phyloP scores from a whole-genome alignment of 2,329 filamentous ascomycete species.

The Orbilia quercus region DNA sequence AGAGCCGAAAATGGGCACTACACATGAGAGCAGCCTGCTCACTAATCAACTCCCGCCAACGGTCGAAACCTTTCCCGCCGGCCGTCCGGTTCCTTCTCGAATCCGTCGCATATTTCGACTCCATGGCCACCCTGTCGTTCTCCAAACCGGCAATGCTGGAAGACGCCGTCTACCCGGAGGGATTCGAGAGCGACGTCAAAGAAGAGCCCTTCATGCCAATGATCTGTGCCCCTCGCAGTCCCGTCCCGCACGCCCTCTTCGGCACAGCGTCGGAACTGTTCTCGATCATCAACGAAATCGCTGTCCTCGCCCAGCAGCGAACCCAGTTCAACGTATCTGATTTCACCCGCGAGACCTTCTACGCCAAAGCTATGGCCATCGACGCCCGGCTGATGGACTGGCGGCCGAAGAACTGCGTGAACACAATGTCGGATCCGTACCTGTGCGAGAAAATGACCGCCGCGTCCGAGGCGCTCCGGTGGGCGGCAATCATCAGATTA shows the following conservation, averaged over 20 bases:
- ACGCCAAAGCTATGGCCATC: constrained; percentile 47
- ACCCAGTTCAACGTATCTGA: constrained; percentile 23
- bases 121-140: constrained; percentile 56
- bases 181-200: constrained; percentile 32
- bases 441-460: constrained; percentile 55
- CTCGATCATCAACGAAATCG: constrained; percentile 57
- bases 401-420: constrained; percentile 46
- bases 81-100: constrained; percentile 56
- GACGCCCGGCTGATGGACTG: constrained; percentile 52
- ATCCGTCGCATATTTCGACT: constrained; percentile 56
- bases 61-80: constrained; percentile 49
- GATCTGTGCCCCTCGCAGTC: constrained; percentile 48
- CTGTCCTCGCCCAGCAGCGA: constrained; percentile 52
- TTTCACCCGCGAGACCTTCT: constrained; percentile 35
- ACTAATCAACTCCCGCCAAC: constrained; percentile 50
- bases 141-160: constrained; percentile 56
- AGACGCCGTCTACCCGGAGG: constrained; percentile 51
- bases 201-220: constrained; percentile 43
- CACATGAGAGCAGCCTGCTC: constrained; percentile 55
- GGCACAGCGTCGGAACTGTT: constrained; percentile 55
- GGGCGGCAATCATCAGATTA: constrained; percentile 56
- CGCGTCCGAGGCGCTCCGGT: constrained; percentile 52
- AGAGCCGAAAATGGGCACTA: constrained; percentile 51
- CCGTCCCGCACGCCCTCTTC: constrained; percentile 55
- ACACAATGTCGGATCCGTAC: constrained; percentile 39